phyloP scores from a whole-genome alignment of 2,329 filamentous ascomycete genomes.

The Trichoderma breve region DNA sequence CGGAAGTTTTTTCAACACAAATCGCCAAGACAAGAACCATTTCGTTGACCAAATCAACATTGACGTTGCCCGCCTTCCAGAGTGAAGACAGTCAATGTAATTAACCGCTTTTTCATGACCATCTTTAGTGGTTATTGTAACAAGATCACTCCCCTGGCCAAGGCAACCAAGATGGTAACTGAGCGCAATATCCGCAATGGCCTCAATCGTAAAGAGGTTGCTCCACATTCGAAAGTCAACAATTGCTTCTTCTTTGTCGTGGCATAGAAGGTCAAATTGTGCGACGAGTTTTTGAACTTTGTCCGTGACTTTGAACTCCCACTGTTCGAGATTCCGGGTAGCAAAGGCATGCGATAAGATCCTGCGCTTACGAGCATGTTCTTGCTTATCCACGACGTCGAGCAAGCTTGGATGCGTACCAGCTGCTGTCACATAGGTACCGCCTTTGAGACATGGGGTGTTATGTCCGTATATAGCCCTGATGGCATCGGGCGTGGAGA shows the following conservation, averaged over 20 bases:
- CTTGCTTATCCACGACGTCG: neutral
- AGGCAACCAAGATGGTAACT: neutral
- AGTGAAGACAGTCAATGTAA: neutral
- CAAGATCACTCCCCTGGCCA: neutral
- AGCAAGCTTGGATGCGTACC: neutral
- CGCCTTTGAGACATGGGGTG: neutral
- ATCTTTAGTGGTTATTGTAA: neutral
- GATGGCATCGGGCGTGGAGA: neutral
- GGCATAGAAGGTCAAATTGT: neutral
- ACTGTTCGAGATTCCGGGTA: neutral
- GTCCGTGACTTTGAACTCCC: neutral
- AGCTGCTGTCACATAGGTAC: neutral
- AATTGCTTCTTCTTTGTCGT: too few relatives aligned
- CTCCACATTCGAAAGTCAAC: neutral
- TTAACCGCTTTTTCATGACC: neutral
- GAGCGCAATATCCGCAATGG: neutral
- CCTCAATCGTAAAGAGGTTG: neutral
- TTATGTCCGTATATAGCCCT: neutral
- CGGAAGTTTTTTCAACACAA: neutral
- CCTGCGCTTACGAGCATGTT: neutral
- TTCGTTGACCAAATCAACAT: neutral
- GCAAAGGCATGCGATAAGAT: neutral
- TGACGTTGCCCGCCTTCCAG: neutral
- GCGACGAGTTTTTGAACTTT: neutral
- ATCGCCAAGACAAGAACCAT: neutral